Percentiles rank a stretch among this genome's conserved stretches.
phyloP scores from a whole-genome alignment of 2,329 filamentous ascomycete species.

The Calonectria naviculata region DNA sequence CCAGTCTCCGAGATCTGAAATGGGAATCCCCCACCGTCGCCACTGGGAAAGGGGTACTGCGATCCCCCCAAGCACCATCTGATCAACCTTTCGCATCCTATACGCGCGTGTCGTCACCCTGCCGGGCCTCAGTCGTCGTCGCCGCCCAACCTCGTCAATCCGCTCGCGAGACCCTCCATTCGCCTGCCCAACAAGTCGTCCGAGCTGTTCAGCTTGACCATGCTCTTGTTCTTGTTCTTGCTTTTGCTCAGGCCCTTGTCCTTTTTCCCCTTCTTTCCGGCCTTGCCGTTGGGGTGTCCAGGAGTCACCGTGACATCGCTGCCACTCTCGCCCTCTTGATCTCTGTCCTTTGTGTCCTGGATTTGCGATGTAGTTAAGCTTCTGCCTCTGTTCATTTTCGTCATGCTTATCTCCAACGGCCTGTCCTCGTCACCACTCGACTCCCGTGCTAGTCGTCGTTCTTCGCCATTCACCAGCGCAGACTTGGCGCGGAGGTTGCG shows the following conservation, averaged over 20 bases:
- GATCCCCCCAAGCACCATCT: neutral
- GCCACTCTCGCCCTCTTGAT: slow-evolving; percentile 33
- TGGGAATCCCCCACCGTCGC: slow-evolving; percentile 1
- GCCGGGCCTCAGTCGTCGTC: slow-evolving; percentile 50
- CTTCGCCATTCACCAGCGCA: slow-evolving; percentile 34
- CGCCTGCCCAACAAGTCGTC: slow-evolving; percentile 67
- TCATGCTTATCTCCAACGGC: slow-evolving; percentile 84
- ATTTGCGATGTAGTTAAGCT: slow-evolving; percentile 35
- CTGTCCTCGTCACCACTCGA: slow-evolving; percentile 83
- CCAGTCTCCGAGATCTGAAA: slow-evolving; percentile 29
- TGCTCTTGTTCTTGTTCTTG: slow-evolving; percentile 59
- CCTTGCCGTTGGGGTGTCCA: slow-evolving; percentile 39
- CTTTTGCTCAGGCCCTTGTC: slow-evolving; percentile 42
- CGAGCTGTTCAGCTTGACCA: slow-evolving; percentile 66
- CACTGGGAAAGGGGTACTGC: neutral
- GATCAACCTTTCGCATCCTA: slow-evolving; percentile 9
- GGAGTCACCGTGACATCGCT: slow-evolving; percentile 24
- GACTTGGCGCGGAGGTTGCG: slow-evolving; percentile 33
- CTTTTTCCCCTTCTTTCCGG: slow-evolving; percentile 33
- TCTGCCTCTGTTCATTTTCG: slow-evolving; percentile 53
- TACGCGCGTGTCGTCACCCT: neutral
- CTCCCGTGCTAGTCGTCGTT: slow-evolving; percentile 53
- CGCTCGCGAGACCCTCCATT: slow-evolving; percentile 68
- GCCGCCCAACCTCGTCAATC: slow-evolving; percentile 58
- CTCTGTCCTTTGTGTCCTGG: slow-evolving; percentile 22